Evolutionary conservation across 1,139 yeast species (phyloP).

Genomic region (Sugiyamaella japonica): DNA sequence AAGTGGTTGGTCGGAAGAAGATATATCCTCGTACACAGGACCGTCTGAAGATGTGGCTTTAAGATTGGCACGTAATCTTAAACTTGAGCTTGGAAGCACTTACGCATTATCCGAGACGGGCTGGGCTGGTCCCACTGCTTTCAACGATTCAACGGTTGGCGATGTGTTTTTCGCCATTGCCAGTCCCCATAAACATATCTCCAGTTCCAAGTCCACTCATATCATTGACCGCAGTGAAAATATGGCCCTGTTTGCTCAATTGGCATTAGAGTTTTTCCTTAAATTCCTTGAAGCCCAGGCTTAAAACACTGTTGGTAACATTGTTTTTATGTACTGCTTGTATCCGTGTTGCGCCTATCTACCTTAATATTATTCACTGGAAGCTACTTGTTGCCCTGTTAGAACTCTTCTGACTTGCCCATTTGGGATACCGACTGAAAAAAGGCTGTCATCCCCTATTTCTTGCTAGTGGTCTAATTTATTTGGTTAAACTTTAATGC

Average conservation of each 20-base stretch:
- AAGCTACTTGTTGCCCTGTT: background rate
- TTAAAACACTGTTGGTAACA: background rate
- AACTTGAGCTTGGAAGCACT: slow-evolving; percentile 78
- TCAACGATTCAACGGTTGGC: slow-evolving; percentile 47
- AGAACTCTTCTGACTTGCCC: background rate
- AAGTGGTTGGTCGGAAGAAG: slow-evolving; percentile 75
- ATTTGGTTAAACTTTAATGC: background rate
- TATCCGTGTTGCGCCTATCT: background rate
- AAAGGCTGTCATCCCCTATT: background rate
- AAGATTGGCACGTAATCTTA: slow-evolving; percentile 72
- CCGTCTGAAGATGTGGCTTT: slow-evolving; percentile 77
- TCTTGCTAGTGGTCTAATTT: background rate
- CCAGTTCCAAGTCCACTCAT: slow-evolving; percentile 52
- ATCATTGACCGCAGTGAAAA: slow-evolving; percentile 56
- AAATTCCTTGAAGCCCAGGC: slow-evolving; percentile 21
- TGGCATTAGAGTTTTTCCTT: slow-evolving; percentile 63
- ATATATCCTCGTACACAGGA: slow-evolving; percentile 64
- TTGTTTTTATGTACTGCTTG: background rate
- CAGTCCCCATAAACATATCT: slow-evolving; percentile 57
- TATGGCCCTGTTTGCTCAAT: slow-evolving; percentile 72
- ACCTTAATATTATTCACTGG: background rate
- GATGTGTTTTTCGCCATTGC: slow-evolving; percentile 69
- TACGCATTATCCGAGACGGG: slow-evolving; percentile 85
- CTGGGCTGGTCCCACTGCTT: slow-evolving; percentile 72
- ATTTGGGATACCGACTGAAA: background rate